Evolutionary conservation across 1,284 basidiomycete species (phyloP), one percentile per base, ranked within the genome.

Genomic region (Taiwanofungus camphoratus): DNA sequence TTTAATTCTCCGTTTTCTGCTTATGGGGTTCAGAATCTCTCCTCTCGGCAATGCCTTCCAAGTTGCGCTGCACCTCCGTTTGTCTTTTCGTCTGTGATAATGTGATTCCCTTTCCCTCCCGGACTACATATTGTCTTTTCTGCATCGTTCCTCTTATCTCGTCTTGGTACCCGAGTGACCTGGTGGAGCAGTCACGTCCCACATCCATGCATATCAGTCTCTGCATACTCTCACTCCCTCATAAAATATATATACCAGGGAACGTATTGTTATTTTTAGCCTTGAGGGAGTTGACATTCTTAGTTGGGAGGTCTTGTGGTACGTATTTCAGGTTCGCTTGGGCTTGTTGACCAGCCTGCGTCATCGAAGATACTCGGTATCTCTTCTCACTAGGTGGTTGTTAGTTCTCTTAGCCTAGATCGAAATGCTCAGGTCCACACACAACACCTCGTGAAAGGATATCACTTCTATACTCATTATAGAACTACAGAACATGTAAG

Each of bases 121-220:
- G 26, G 26, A 9, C 26, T 8, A 9, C 18, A 22, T 30, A n/a
- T 35, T 15, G 23, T 32, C 19, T 24, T 12, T 30, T 18, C 20
- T 31, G 18, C 35, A 37, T 11, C 39, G 31, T 33, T 22, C 23
- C 22, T 39, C 19, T 33, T 22, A 18, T n/a, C n/a, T 13, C 41
- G 39, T 46, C 35, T 46, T 41, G 33, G 27, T 38, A 37, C 33
- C 44, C 23, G 11, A 18, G 39, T 41, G 44, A 29, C 18, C 33
- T 27, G 39, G 13, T 29, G 29, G 21, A 46, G 19, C 21, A 20
- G 29, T 37, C 41, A 29, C 32, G 13, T 15, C 32, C 31, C 36
- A 40, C 44, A 18, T 46, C 33, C 44, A 46, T 46, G 29, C 44
- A 41, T 37, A 24, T 45, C 39, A 41, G 37, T 41, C 41, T 24